Conservation (phyloP, 352 stramenopile species). For the Phytophthora litchii region DNA sequence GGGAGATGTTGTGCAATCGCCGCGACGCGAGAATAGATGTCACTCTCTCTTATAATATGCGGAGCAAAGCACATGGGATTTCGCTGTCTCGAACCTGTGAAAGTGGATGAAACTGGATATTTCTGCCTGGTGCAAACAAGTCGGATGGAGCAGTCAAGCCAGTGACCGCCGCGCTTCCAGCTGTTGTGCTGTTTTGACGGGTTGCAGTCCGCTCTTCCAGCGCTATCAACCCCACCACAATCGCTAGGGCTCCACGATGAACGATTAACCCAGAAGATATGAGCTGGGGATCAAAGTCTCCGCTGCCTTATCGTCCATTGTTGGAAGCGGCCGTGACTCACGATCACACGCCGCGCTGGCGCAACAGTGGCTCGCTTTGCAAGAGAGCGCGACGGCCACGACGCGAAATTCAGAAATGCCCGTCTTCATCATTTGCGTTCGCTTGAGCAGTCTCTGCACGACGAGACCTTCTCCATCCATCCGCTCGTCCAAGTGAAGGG, state of each 20-base stretch:
- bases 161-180: constrained; percentile 20
- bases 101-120: constrained; percentile 33
- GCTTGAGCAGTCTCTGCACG: constrained; percentile 23
- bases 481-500: not conserved
- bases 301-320: not conserved
- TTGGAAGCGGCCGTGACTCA: constrained; percentile 2
- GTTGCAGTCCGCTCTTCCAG: constrained; percentile 20
- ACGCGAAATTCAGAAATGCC: constrained; percentile 25
- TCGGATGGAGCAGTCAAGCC: constrained; percentile 8
- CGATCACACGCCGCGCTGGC: constrained; percentile 19
- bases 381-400: constrained; percentile 19
- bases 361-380: constrained; percentile 26
- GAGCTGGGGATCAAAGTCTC: not conserved
- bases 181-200: constrained; percentile 27
- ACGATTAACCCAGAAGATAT: constrained; percentile 16
- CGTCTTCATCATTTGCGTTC: constrained; percentile 12
- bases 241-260: constrained; percentile 7
- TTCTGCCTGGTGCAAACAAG: constrained; percentile 7
- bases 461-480: constrained; percentile 14
- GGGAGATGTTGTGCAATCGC: constrained; percentile 33
- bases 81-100: constrained; percentile 5
- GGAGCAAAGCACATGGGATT: not conserved
- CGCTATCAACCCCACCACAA: constrained; percentile 17
- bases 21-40: constrained; percentile 10
- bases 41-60: not conserved